Conservation (phyloP, 192 early-diverging fungal genomes). For the Mortierella claussenii region DNA sequence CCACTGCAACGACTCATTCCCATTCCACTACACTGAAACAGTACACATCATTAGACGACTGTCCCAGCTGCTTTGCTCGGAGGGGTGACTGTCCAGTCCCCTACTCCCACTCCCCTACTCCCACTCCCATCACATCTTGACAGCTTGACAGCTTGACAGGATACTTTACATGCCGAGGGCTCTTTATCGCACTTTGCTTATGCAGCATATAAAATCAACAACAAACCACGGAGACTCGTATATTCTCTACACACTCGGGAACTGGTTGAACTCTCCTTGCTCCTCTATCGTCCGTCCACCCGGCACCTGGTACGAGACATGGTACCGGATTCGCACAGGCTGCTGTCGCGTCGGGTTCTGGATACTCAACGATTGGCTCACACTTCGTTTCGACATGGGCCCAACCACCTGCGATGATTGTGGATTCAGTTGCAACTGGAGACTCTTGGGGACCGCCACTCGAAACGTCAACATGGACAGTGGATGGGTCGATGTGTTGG, state of each 20-base stretch:
- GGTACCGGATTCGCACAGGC: slow-evolving; percentile 58
- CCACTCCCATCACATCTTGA: too few species aligned
- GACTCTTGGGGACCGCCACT: slow-evolving; percentile 61
- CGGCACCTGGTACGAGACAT: slow-evolving; percentile 58
- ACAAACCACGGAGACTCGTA: background rate
- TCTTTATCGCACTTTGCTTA: background rate
- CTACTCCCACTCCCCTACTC: too few species aligned
- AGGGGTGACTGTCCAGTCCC: too few species aligned
- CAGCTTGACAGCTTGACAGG: too few species aligned
- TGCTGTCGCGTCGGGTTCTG: slow-evolving; percentile 58
- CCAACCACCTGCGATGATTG: slow-evolving; percentile 54
- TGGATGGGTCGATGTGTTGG: slow-evolving; percentile 53
- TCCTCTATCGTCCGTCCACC: slow-evolving; percentile 62
- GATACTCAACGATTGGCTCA: slow-evolving; percentile 54
- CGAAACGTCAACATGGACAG: slow-evolving; percentile 57
- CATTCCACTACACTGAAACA: too few species aligned
- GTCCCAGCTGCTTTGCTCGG: too few species aligned
- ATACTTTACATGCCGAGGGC: too few species aligned
- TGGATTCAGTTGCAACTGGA: slow-evolving; percentile 60
- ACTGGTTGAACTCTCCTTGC: slow-evolving; percentile 55
- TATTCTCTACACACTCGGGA: slow-evolving; percentile 17
- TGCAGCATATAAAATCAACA: too few species aligned
- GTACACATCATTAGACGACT: too few species aligned
- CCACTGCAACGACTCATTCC: too few species aligned
- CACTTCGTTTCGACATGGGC: slow-evolving; percentile 46